Evolutionary conservation across 2,329 filamentous ascomycete species (phyloP), one percentile per base, ranked within the genome.

Genomic region (Alternaria consortialis): DNA sequence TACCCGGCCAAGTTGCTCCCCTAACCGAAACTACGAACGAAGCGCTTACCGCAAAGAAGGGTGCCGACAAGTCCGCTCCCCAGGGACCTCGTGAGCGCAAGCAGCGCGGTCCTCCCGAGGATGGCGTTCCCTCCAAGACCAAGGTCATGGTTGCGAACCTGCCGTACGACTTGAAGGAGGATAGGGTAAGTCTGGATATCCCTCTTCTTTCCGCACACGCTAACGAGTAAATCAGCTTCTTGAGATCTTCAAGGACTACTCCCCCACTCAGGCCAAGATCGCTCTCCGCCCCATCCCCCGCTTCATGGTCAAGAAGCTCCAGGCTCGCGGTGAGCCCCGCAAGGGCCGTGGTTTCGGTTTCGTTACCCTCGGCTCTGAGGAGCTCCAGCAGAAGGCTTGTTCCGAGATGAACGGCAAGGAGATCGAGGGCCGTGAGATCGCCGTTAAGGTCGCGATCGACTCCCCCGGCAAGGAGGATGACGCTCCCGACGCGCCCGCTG

Each of bases 251-350:
- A 86, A 88, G 77, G 92, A 89, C 66, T 99, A 97, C 85, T 87
- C 93, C 79, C 95, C 95, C 64, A 90, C 91, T 72, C 96, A 93
- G 68, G 94, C 95, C 81, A 99, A 98, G 89, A 98, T 99, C 78
- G 95, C 95, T 70, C 92, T 99, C 73, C 94, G 95, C 75, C 95
- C 95, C 53, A 99, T 99, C 72, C 95, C 95, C 73, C 94, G 94
- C 76, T 99, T 98, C 87, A 99, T 99, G 95, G 95, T 99, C 84
- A 97, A 97, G 91, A 99, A 99, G 88, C 92, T 99, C 66, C 94
- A 97, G 85, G 94, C 94, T 76, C 94, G 95, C 80, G 94, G 94
- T 79, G 95, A 99, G 85, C 90, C 94, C 75, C 95, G 95, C 85
- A 99, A 99, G 90, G 95, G 95, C 64, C 95, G 95, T 85, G 95